phyloP scores from a whole-genome alignment of 768 basidiomycete species.

The Basidioascus undulatus region DNA sequence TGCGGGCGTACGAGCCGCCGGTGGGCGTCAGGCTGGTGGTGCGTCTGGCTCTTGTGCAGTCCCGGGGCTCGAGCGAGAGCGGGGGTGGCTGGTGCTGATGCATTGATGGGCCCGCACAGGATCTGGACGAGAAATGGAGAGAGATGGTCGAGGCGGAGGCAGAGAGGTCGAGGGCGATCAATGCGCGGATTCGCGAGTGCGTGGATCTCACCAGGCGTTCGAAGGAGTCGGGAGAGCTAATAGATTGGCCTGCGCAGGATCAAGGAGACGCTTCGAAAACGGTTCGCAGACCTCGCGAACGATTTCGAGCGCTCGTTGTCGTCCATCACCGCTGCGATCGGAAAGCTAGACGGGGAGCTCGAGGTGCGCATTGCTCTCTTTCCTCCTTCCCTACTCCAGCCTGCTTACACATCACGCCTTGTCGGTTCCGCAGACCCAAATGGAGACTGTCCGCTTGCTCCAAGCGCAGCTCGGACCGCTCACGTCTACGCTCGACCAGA shows the following conservation, averaged over 20 bases:
- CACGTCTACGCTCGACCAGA: conserved; percentile 24
- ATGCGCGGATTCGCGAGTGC: conserved; percentile 68
- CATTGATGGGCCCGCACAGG: no score
- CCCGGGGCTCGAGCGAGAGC: no score
- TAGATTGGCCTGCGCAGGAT: conserved; percentile 27
- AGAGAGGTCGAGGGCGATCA: conserved; percentile 51
- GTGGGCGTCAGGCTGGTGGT: conserved; percentile 38
- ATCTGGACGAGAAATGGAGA: conserved; percentile 59
- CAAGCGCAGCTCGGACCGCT: conserved; percentile 44
- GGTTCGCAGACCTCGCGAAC: conserved; percentile 54
- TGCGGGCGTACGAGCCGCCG: conserved; percentile 62
- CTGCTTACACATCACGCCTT: no score
- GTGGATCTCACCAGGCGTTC: no score
- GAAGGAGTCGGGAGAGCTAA: neutral
- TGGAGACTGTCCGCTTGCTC: conserved; percentile 37
- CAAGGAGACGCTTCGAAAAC: conserved; percentile 51
- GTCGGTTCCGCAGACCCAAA: conserved; percentile 60
- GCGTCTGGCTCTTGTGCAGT: conserved; percentile 10
- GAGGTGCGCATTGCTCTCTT: conserved; percentile 26
- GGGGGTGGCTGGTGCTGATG: no score
- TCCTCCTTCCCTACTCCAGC: neutral
- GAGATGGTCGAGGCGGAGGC: conserved; percentile 48
- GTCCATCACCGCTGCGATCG: conserved; percentile 42
- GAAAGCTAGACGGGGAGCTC: conserved; percentile 45
- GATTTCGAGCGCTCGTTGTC: conserved; percentile 45